Evolutionary conservation across 2,329 filamentous ascomycete genomes (phyloP).

Genomic region (Talaromyces albobiverticillius): DNA sequence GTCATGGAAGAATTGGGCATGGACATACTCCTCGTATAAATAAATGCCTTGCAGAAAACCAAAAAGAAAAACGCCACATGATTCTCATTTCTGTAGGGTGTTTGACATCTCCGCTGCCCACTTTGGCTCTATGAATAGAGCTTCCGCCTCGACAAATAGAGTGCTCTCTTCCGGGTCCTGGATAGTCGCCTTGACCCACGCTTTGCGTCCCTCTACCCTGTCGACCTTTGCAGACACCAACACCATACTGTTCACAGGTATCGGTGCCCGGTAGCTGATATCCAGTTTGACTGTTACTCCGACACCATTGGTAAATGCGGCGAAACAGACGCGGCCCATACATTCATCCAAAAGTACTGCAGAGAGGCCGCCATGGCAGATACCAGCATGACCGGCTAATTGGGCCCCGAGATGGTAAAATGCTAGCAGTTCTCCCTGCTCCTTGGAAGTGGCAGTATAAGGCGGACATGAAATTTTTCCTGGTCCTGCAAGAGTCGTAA

Average conservation of each 20-base stretch:
- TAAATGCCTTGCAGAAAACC: neutral
- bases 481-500: conserved; percentile 5
- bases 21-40: conserved; percentile 1
- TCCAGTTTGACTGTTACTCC: conserved; percentile 4
- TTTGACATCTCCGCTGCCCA: conserved; percentile 1
- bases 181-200: conserved; percentile 1
- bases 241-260: conserved; percentile 3
- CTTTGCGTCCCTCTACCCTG: conserved; percentile 1
- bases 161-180: neutral
- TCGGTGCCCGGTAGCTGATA: conserved; percentile 1
- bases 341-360: neutral
- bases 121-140: conserved; percentile 1
- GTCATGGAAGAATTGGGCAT: conserved; percentile 5
- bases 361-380: conserved; percentile 1
- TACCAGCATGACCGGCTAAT: conserved; percentile 1
- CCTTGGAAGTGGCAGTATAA: neutral
- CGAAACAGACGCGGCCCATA: neutral
- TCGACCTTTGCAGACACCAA: conserved; percentile 2
- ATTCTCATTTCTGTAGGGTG: neutral
- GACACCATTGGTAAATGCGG: neutral
- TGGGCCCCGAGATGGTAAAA: conserved; percentile 1
- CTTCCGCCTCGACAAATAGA: conserved; percentile 1
- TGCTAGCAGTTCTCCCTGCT: conserved; percentile 1
- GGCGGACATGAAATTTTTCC: conserved; percentile 1
- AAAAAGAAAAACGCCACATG: no score